Conservation (phyloP, 441 rosid genomes). For the Breynia disticha region DNA sequence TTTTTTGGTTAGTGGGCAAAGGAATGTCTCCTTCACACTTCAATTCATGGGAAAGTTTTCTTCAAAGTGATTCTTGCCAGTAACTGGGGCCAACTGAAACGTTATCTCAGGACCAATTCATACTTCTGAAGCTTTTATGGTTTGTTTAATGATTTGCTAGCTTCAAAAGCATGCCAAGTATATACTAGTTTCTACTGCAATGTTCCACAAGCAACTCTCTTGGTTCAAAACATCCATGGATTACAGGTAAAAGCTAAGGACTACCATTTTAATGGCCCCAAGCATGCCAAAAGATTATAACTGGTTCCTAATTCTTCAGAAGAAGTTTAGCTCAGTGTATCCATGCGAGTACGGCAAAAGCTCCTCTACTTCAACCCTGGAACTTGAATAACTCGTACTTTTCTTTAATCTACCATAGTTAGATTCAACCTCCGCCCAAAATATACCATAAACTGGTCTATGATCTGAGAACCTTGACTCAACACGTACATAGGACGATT, state of each 20-base stretch:
- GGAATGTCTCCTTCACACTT: slow-evolving; percentile 57
- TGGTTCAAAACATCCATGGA: slow-evolving; percentile 7
- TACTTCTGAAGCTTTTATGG: not conserved
- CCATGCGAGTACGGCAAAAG: slow-evolving; percentile 79
- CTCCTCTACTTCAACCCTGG: slow-evolving; percentile 80
- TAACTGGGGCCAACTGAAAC: slow-evolving; percentile 38
- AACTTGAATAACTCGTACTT: slow-evolving; percentile 51
- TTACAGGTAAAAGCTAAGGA: slow-evolving; percentile 5
- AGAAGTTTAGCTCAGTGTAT: slow-evolving; percentile 75
- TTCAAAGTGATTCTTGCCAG: slow-evolving; percentile 48
- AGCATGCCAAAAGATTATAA: slow-evolving; percentile 10
- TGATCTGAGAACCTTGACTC: slow-evolving; percentile 92
- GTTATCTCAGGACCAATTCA: slow-evolving; percentile 19
- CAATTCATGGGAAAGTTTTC: slow-evolving; percentile 23
- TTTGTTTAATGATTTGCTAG: not conserved
- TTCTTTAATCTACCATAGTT: slow-evolving; percentile 48
- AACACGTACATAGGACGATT: slow-evolving; percentile 56
- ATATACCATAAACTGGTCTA: slow-evolving; percentile 76
- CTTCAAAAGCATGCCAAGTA: slow-evolving; percentile 16
- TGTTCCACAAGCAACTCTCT: slow-evolving; percentile 4
- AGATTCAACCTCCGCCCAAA: slow-evolving; percentile 60
- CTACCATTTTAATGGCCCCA: slow-evolving; percentile 13
- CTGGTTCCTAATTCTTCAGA: slow-evolving; percentile 40
- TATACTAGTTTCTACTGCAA: slow-evolving; percentile 7
- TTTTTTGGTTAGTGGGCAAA: slow-evolving; percentile 48